Evolutionary conservation across 2,329 filamentous ascomycete genomes (phyloP), one percentile per base, ranked within the genome.

Genomic region (Fusarium sp.): DNA sequence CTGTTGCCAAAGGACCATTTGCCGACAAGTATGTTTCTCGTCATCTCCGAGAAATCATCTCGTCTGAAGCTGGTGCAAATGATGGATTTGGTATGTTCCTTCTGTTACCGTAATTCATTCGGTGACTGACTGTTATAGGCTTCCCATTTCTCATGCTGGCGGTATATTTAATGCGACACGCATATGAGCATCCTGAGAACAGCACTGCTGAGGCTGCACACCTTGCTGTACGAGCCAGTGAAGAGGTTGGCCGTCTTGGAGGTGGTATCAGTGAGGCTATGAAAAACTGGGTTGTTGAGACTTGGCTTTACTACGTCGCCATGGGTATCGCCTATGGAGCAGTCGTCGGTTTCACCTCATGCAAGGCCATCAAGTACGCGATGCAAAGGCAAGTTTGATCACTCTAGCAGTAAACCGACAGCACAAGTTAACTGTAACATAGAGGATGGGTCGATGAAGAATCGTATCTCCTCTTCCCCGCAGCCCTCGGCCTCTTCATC

Each of bases 21-120:
- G 84, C 89, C 0, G 88, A 91, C 72, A 89, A 89, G 64, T 90
- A 85, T 63, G 88, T 91, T 5, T 82, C 85, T 13, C 84, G 88
- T 3, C 82, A 85, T 6, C 80, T 91, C 7, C 84, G 88, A 32
- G 87, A 90, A 69, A 86, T 90, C 61, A 90, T 91, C 23, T 90
- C 88, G 1, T 84, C 88, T 2, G 89, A 91, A 68, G 88, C 87
- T 6, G 89, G 89, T 10, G 85, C 85, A 5, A 90, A 90, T 67
- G 89, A 91, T 68, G 88, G 89, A 0, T 88, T 91, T 42, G 88
- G 86, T 50, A 37, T 12, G 48, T 26, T 5, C 8, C 1, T n/a
- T 4, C 4, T 2, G 6, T 12, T 2, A 6, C 1, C 2, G 8
- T 37, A 2, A 8, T 2, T 15, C 1, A 26, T 6, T 2, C 8